A percentile compares a stretch with the other conserved stretches of the same genome.
Evolutionary conservation across 441 rosid species (phyloP).

Genomic region (Adansonia grandidieri): DNA sequence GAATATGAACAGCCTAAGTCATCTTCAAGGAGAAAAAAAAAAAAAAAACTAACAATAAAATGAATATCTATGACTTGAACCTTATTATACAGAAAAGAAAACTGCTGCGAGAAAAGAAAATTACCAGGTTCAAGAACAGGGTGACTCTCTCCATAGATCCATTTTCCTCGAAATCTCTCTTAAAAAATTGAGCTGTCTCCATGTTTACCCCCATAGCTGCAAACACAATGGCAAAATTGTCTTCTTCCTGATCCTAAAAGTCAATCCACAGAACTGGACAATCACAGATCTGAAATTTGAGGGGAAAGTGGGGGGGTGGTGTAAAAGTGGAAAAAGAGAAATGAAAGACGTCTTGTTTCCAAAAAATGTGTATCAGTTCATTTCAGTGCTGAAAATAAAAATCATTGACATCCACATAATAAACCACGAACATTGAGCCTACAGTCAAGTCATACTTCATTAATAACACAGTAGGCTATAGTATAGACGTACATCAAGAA

Average conservation of each 20-base stretch:
- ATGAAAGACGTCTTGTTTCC: background rate
- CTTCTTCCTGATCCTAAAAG: conserved; percentile 78
- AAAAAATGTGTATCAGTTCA: background rate
- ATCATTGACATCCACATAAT: background rate
- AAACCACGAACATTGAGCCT: background rate
- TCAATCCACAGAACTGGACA: background rate
- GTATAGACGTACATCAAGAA: conserved; percentile 52
- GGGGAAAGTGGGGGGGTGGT: background rate
- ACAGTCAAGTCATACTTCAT: background rate
- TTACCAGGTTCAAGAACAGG: conserved; percentile 90
- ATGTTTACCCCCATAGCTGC: conserved; percentile 86
- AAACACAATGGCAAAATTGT: conserved; percentile 93
- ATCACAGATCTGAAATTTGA: background rate
- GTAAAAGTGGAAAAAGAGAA: background rate
- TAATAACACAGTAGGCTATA: background rate
- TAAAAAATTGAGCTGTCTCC: conserved; percentile 98
- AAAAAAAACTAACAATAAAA: background rate
- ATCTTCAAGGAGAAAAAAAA: background rate
- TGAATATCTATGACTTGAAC: background rate
- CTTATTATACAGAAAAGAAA: background rate
- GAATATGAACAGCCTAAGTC: background rate
- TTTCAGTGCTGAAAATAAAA: background rate
- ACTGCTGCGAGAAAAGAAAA: background rate
- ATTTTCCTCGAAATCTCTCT: conserved; percentile 97
- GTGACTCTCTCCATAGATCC: conserved; percentile 99